These are phyloP conservation scores for Microdochium bolleyi DNA, from an alignment of 2,329 filamentous ascomycete species.

Conservation along the genomic window DNA sequence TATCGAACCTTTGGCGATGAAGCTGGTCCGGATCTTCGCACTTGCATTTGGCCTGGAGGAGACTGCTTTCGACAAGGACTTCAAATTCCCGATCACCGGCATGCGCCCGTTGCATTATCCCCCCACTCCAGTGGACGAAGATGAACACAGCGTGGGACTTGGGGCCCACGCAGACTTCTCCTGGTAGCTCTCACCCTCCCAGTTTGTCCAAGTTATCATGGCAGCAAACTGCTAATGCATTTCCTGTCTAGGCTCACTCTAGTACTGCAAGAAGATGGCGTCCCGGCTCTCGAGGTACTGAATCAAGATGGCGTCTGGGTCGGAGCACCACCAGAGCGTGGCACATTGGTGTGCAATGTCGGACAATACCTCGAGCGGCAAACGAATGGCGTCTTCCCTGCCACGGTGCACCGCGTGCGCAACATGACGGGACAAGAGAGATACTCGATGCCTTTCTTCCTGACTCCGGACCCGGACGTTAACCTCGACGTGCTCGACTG, in stretches of 20 bases:
- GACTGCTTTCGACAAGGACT: conserved; percentile 24
- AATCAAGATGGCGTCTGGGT: conserved; percentile 31
- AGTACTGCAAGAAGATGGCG: conserved; percentile 18
- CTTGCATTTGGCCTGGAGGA: conserved; percentile 29
- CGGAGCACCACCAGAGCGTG: conserved; percentile 22
- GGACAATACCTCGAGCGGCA: conserved; percentile 29
- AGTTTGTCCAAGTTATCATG: not conserved
- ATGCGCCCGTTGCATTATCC: conserved; percentile 31
- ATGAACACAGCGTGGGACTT: conserved; percentile 19
- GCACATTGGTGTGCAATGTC: conserved; percentile 30
- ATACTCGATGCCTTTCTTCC: conserved; percentile 31
- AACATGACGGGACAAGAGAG: conserved; percentile 26
- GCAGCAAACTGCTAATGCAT: not conserved
- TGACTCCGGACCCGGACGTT: conserved; percentile 14
- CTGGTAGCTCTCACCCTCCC: conserved; percentile 9
- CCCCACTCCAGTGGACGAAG: conserved; percentile 17
- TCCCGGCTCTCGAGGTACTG: conserved; percentile 26
- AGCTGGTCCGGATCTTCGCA: conserved; percentile 24
- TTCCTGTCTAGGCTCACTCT: conserved; percentile 23
- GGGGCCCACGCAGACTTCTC: conserved; percentile 32
- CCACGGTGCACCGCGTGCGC: conserved; percentile 28
- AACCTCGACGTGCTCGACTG: conserved; percentile 14
- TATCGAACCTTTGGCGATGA: conserved; percentile 19
- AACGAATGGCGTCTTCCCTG: conserved; percentile 28
- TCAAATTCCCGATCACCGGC: conserved; percentile 30